These are phyloP conservation scores for Suillus paluster DNA, from an alignment of 768 basidiomycete species.

Conservation along the genomic window DNA sequence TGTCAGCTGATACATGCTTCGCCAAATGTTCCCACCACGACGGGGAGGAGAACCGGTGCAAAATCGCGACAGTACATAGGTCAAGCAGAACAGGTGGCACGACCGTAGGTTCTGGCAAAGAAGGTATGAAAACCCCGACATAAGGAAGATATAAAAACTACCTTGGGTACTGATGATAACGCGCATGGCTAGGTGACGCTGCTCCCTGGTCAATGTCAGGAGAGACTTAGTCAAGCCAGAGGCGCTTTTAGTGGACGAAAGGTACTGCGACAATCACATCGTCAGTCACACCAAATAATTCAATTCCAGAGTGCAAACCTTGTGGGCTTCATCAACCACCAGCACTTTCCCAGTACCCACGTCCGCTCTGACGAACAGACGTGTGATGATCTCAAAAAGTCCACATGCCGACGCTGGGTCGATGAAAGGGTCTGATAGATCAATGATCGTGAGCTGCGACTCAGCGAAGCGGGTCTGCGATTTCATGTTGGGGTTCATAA, in stretches of 20 bases:
- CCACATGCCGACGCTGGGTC: constrained; percentile 70
- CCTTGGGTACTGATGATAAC: constrained; percentile 80
- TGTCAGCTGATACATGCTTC: constrained; percentile 68
- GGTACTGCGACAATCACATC: constrained; percentile 50
- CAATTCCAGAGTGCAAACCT: constrained; percentile 41
- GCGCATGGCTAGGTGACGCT: constrained; percentile 73
- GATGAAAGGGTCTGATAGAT: constrained; percentile 75
- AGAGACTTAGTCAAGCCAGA: constrained; percentile 63
- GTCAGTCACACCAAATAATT: background rate
- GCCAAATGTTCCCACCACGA: constrained; percentile 75
- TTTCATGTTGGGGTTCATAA: constrained; percentile 50
- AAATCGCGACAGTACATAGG: constrained; percentile 64
- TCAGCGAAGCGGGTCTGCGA: constrained; percentile 47
- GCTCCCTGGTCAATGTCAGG: constrained; percentile 64
- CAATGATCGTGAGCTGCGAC: constrained; percentile 69
- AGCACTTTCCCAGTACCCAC: constrained; percentile 69
- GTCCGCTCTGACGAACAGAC: constrained; percentile 65
- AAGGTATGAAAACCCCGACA: background rate
- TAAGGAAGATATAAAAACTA: constrained; percentile 21
- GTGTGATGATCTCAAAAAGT: constrained; percentile 69
- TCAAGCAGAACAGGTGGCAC: constrained; percentile 71
- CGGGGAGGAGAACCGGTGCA: constrained; percentile 78
- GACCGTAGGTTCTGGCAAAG: constrained; percentile 65
- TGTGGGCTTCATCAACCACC: constrained; percentile 78
- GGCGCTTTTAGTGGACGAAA: constrained; percentile 49